Evolutionary conservation across 805 yeast genomes (phyloP).

Genomic region (Kodamaea kakaduensis): DNA sequence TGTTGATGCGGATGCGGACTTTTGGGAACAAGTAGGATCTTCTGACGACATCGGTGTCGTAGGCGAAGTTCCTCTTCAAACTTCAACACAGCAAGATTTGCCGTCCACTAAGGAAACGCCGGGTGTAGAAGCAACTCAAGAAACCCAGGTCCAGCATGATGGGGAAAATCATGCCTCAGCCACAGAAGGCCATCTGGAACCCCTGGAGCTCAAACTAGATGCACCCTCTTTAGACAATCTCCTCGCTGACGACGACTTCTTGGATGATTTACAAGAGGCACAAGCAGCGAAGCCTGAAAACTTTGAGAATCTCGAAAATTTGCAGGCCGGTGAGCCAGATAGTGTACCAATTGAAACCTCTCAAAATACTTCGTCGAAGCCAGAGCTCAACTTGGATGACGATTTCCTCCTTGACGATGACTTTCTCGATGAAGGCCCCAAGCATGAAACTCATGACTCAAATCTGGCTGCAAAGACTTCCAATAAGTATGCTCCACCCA

Average conservation of each 20-base stretch:
- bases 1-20: no score
- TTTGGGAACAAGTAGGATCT: no score
- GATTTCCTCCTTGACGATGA: conserved; percentile 26
- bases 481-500: conserved; percentile 10
- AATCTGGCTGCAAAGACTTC: conserved; percentile 7
- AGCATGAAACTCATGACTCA: not conserved
- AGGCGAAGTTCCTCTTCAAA: no score
- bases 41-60: no score
- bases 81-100: no score
- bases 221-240: conserved; percentile 9
- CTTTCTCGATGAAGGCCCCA: conserved; percentile 30
- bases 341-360: not conserved
- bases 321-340: not conserved
- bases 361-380: not conserved
- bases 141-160: no score
- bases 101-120: no score
- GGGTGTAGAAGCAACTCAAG: no score
- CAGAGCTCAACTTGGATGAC: conserved; percentile 1
- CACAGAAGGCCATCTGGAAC: not conserved
- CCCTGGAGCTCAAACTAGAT: not conserved
- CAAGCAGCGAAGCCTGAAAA: not conserved
- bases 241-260: conserved; percentile 17
- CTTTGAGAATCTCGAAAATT: no score
- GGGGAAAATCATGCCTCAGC: not conserved
- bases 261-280: no score